Percentiles rank a stretch among this genome's conserved stretches.
Evolutionary conservation across 2,329 filamentous ascomycete species (phyloP).

Genomic region (Talaromyces sp.): DNA sequence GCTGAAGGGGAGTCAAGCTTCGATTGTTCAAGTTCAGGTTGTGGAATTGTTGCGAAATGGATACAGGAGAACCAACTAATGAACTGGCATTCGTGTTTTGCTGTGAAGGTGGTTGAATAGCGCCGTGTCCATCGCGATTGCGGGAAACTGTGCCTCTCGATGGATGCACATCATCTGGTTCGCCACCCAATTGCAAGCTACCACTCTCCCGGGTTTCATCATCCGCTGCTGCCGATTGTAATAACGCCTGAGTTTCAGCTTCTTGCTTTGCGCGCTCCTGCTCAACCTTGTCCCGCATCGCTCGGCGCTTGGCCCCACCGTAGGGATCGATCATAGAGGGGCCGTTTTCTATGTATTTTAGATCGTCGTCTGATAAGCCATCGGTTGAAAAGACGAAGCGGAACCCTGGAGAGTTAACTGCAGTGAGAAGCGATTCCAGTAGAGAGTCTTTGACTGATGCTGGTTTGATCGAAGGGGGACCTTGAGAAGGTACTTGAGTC

Average conservation of each 20-base stretch:
- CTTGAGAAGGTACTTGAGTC: constrained; percentile 19
- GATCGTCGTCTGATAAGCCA: constrained; percentile 44
- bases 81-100: constrained; percentile 48
- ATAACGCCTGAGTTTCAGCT: constrained; percentile 49
- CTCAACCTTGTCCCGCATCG: constrained; percentile 66
- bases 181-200: constrained; percentile 83
- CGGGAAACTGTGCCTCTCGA: constrained; percentile 41
- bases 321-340: constrained; percentile 78
- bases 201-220: constrained; percentile 76
- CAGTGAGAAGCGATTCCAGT: constrained; percentile 41
- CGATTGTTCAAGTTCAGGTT: constrained; percentile 36
- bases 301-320: constrained; percentile 75
- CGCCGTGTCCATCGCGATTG: constrained; percentile 55
- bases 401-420: constrained; percentile 47
- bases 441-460: constrained; percentile 24
- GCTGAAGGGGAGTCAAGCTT: constrained; percentile 74
- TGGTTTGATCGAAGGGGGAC: constrained; percentile 18
- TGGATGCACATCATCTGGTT: constrained; percentile 74
- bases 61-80: constrained; percentile 38
- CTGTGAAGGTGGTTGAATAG: constrained; percentile 73
- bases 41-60: constrained; percentile 43
- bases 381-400: constrained; percentile 50
- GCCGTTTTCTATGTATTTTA: constrained; percentile 52
- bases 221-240: constrained; percentile 54
- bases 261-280: constrained; percentile 55